Evolutionary conservation across 202 grass and related monocot species (phyloP).

Genomic region (Zizania palustris): DNA sequence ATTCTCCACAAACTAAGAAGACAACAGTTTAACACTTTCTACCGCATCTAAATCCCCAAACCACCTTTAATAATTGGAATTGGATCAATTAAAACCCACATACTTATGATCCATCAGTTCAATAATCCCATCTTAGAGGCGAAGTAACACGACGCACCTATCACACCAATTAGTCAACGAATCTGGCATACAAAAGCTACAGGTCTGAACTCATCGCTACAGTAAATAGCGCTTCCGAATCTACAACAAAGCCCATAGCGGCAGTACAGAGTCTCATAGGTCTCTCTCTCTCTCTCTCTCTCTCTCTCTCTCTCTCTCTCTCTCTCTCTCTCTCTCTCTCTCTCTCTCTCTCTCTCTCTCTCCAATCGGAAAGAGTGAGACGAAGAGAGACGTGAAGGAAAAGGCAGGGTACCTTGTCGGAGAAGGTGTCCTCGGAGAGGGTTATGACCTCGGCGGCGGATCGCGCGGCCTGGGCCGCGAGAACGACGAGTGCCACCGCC

Average conservation of each 20-base stretch:
- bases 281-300: too few species aligned
- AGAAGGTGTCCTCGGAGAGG: slow-evolving; percentile 90
- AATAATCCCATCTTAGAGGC: background rate
- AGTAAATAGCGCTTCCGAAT: background rate
- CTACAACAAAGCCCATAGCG: background rate
- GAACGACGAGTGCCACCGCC: slow-evolving; percentile 9
- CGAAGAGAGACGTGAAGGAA: background rate
- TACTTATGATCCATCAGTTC: slow-evolving; percentile 1
- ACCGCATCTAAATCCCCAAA: background rate
- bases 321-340: background rate
- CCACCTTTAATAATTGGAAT: background rate
- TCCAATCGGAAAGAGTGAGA: background rate
- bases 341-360: background rate
- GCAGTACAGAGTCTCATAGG: background rate
- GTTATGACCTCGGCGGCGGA: slow-evolving; percentile 73
- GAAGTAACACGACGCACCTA: background rate
- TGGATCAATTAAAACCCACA: background rate
- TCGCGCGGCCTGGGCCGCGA: slow-evolving; percentile 7
- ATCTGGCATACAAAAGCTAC: slow-evolving; percentile 4
- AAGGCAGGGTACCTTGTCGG: slow-evolving; percentile 66
- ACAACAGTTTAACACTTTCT: background rate
- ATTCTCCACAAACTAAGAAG: background rate
- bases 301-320: background rate
- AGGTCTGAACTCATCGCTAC: background rate
- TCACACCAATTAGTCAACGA: background rate